These are phyloP conservation scores for Elasticomyces elasticus DNA, from an alignment of 495 filamentous ascomycete species.

Conservation along the genomic window DNA sequence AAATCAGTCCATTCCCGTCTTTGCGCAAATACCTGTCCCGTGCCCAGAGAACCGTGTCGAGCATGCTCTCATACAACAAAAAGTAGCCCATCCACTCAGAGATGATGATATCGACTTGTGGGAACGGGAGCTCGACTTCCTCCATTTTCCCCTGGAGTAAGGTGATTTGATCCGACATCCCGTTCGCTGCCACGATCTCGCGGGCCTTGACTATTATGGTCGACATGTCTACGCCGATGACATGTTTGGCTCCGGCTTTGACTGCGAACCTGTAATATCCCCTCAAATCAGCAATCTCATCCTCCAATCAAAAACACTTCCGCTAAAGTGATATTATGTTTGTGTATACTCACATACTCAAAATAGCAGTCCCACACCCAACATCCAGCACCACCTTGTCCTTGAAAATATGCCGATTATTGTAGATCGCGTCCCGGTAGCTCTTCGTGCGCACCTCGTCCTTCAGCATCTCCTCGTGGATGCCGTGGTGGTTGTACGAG, in stretches of 20 bases:
- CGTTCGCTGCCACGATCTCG: slow-evolving; percentile 81
- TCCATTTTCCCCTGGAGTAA: slow-evolving; percentile 94
- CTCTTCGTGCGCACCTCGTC: slow-evolving; percentile 93
- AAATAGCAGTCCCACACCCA: slow-evolving; percentile 86
- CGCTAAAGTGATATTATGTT: neutral
- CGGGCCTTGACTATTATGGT: slow-evolving; percentile 92
- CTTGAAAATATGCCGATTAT: slow-evolving; percentile 91
- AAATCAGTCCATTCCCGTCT: slow-evolving; percentile 62
- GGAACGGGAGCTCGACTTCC: slow-evolving; percentile 78
- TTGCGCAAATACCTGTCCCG: slow-evolving; percentile 80
- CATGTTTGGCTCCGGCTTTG: slow-evolving; percentile 82
- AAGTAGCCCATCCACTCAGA: slow-evolving; percentile 99
- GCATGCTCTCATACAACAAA: slow-evolving; percentile 95
- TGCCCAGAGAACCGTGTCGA: slow-evolving; percentile 90
- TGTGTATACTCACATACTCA: no score
- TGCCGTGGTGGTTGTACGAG: slow-evolving; percentile 95
- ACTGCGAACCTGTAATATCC: slow-evolving; percentile 72
- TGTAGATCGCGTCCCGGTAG: slow-evolving; percentile 93
- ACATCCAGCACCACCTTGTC: slow-evolving; percentile 97
- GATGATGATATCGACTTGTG: slow-evolving; percentile 94
- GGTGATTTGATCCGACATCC: slow-evolving; percentile 74
- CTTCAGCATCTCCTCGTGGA: slow-evolving; percentile 99
- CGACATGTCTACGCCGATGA: slow-evolving; percentile 94
- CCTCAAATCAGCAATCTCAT: slow-evolving; percentile 1
- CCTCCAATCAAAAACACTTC: no score